A percentile compares a stretch with the other conserved stretches of the same genome.
phyloP scores from a whole-genome alignment of 176 grass and related monocot species.

The Luzula sylvatica region DNA sequence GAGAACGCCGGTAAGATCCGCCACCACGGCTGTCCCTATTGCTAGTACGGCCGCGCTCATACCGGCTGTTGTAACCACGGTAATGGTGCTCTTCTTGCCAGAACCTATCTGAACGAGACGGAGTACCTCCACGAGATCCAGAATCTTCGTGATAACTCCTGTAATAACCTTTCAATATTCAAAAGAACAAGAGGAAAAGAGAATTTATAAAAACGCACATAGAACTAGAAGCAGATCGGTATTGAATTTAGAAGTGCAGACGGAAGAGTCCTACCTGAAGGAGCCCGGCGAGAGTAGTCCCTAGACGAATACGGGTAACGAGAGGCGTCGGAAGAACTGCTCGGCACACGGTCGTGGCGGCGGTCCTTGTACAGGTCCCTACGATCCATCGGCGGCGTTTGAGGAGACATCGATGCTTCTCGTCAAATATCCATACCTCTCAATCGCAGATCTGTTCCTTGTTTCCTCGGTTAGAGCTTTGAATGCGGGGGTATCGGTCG shows the following conservation, averaged over 20 bases:
- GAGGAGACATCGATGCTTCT: constrained; percentile 52
- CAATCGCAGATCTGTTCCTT: neutral
- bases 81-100: constrained; percentile 41
- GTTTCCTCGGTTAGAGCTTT: too few relatives aligned
- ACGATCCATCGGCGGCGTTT: constrained; percentile 59
- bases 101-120: constrained; percentile 57
- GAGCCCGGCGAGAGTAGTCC: constrained; percentile 30
- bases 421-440: constrained; percentile 12
- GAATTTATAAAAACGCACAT: constrained; percentile 10
- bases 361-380: constrained; percentile 52
- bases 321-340: constrained; percentile 29
- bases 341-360: constrained; percentile 32
- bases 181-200: constrained; percentile 15
- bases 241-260: constrained; percentile 22
- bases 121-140: constrained; percentile 33
- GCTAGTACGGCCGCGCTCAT: constrained; percentile 25
- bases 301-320: constrained; percentile 41
- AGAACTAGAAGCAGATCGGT: constrained; percentile 13
- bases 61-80: constrained; percentile 32
- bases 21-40: constrained; percentile 40
- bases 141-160: constrained; percentile 32
- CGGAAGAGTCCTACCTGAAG: constrained; percentile 35
- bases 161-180: constrained; percentile 51
- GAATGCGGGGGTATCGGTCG: neutral
- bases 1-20: constrained; percentile 49